Percentiles rank a stretch among this genome's conserved stretches.
These are phyloP conservation scores for Hansenula lynferdii DNA, from an alignment of 1,139 yeast genomes.

Conservation along the genomic window DNA sequence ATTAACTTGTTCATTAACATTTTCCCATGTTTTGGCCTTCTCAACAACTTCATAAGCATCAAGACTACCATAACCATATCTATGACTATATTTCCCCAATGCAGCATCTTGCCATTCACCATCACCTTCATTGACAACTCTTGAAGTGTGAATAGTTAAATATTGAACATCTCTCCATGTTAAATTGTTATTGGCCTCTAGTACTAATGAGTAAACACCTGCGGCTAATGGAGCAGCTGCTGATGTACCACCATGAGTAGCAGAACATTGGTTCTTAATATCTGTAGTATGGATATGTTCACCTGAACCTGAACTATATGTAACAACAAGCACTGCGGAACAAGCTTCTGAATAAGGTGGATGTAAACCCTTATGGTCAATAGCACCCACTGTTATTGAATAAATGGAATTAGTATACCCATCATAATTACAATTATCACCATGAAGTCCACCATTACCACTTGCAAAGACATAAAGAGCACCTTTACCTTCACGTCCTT, in stretches of 20 bases:
- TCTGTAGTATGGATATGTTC: constrained; percentile 93
- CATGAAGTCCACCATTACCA: constrained; percentile 85
- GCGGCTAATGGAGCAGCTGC: constrained; percentile 99
- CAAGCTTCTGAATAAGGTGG: constrained; percentile 92
- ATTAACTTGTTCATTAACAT: constrained; percentile 79
- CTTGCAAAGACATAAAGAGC: constrained; percentile 92
- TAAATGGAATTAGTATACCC: constrained; percentile 97
- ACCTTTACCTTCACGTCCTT: constrained; percentile 82
- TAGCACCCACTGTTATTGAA: constrained; percentile 93
- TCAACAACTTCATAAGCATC: constrained; percentile 79
- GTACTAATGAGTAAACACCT: constrained; percentile 79
- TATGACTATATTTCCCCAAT: constrained; percentile 59
- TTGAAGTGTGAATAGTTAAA: constrained; percentile 67
- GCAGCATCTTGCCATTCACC: constrained; percentile 31
- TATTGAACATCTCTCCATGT: constrained; percentile 98
- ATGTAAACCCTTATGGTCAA: constrained; percentile 79
- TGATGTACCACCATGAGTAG: constrained; percentile 90
- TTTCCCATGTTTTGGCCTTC: constrained; percentile 71
- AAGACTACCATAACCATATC: constrained; percentile 88
- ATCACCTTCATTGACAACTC: constrained; percentile 59
- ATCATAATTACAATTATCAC: constrained; percentile 93
- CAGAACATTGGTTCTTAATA: constrained; percentile 65
- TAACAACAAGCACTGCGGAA: constrained; percentile 93
- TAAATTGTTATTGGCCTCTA: constrained; percentile 76
- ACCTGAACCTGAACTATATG: constrained; percentile 88